Base-by-base conservation (phyloP, 2,329 filamentous ascomycete species). In the Diaporthe eres region DNA sequence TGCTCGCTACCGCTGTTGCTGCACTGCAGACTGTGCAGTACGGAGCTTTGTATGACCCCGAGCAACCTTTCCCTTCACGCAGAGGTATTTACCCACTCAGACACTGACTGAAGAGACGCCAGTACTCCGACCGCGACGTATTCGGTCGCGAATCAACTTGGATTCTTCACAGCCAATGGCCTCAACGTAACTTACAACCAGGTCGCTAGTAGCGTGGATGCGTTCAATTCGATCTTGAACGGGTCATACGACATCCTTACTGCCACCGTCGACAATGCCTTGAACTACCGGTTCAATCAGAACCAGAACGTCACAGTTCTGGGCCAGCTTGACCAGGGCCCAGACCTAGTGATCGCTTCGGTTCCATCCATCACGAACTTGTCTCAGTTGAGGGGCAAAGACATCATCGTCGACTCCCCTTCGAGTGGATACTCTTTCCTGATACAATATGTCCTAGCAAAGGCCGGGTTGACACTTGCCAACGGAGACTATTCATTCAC, bases 251-350 rank as follows among this genome's bases (percentile, higher is more conserved):
- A 82, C 74, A 78, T 82, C 51, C 75, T 82, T 7, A 81, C 79
- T 22, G 80, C 79, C 39, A 81, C 80, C 6, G 79, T 82, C 49
- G 80, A 82, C 76, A 82, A 82, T 72, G 78, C 78, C 6, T 79
- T 82, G 47, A 82, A 82, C 67, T 79, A 81, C 39, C 77, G 80
- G 15, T 80, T 82, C 61, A 83, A 82, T 67, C 79, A 78, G 31
- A 76, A 79, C 28, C 53, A 79, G 71, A 77, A 72, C 34, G 58
- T 83, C 10, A 82, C 82, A 8, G 80, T 83, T 15, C 74, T 81
- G 3, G 81, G 81, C 19, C 81, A 82, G 67, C 74, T 83, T 22
- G 82, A 83, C 76, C 77, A 79, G 42, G 81, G 82, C 34, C 80
- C 81, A 17, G 82, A 82, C 74, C 77, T 83, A 15, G 80, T 81